Conservation (phyloP, 2,329 filamentous ascomycete species). For the Fusarium chuoi region DNA sequence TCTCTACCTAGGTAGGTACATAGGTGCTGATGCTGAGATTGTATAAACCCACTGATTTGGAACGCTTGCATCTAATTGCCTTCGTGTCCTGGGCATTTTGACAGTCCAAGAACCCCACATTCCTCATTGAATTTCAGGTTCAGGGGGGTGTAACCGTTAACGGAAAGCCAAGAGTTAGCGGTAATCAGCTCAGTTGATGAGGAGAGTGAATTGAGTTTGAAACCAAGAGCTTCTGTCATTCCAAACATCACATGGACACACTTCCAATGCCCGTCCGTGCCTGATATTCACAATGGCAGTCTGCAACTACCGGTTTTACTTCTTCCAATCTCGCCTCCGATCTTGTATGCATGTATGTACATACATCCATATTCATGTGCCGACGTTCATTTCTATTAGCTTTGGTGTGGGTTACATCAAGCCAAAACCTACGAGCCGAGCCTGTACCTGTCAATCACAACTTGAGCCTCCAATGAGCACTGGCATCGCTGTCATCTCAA, state of each 20-base stretch:
- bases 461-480: constrained; percentile 14
- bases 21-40: background rate
- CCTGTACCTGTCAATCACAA: background rate
- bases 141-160: constrained; percentile 14
- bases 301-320: background rate
- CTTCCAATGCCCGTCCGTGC: too few relatives aligned
- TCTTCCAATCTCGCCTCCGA: background rate
- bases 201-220: background rate
- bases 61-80: background rate
- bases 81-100: background rate
- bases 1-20: too few relatives aligned
- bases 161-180: background rate
- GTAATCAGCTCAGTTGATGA: background rate
- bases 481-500: constrained; percentile 2
- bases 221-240: background rate
- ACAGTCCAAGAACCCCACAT: constrained; percentile 11
- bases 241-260: background rate
- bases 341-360: background rate
- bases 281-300: too few relatives aligned
- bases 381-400: background rate
- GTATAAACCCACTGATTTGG: background rate
- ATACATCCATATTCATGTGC: background rate
- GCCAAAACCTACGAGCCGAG: background rate
- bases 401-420: constrained; percentile 19
- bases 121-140: constrained; percentile 22